phyloP scores from a whole-genome alignment of 176 grass and related monocot genomes.

The Oryza australiensis region DNA sequence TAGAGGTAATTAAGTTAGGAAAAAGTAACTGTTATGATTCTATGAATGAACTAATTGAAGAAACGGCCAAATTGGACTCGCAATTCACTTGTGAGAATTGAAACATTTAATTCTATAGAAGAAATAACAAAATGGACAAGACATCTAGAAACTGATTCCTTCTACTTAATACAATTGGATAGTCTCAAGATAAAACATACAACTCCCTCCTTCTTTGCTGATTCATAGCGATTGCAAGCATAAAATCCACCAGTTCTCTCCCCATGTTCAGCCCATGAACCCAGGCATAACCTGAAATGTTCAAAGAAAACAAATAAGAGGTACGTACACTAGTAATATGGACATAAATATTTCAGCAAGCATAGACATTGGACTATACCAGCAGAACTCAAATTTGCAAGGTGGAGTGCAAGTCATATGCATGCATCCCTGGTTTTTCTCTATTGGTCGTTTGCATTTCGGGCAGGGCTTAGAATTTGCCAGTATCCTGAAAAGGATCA shows the following conservation, averaged over 20 bases:
- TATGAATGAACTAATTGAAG: conserved; percentile 9
- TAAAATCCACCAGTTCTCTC: conserved; percentile 96
- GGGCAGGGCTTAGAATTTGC: conserved; percentile 99
- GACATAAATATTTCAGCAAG: conserved; percentile 15
- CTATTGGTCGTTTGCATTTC: conserved; percentile 94
- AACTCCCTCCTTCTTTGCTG: conserved; percentile 74
- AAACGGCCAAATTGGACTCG: background rate
- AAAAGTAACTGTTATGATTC: background rate
- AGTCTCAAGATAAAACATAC: conserved; percentile 52
- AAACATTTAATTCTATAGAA: background rate
- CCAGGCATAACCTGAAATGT: conserved; percentile 81
- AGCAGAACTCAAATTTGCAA: conserved; percentile 98
- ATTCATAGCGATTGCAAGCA: conserved; percentile 97
- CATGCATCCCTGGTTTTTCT: conserved; percentile 98
- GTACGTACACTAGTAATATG: conserved; percentile 3
- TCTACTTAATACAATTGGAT: background rate
- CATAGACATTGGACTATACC: conserved; percentile 46
- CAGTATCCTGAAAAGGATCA: conserved; percentile 70
- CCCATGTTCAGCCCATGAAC: conserved; percentile 78
- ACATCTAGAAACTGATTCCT: background rate
- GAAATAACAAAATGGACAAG: background rate
- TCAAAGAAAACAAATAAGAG: conserved; percentile 32
- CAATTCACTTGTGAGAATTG: background rate
- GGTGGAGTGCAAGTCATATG: conserved; percentile 97
- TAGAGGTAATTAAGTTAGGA: conserved; percentile 12